Evolutionary conservation across 2,329 filamentous ascomycete genomes (phyloP), one percentile per base, ranked within the genome.

Genomic region (Fusarium neocosmosporiellum): DNA sequence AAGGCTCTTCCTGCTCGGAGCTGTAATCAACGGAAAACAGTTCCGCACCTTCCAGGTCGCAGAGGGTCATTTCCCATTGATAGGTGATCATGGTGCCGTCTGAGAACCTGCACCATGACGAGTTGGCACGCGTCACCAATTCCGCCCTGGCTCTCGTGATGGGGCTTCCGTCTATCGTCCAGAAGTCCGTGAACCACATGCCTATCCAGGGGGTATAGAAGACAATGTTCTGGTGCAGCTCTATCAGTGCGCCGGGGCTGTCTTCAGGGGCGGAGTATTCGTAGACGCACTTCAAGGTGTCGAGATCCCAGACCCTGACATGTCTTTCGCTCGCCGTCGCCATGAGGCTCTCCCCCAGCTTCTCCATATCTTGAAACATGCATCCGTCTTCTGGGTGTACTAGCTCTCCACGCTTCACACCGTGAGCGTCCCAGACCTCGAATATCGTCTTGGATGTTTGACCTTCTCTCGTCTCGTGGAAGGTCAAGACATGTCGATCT

Each of bases 401-500:
- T 1, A 66, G 24, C 29, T 60, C 33, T 50, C 66, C 61, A 5
- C 33, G 54, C 33, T 70, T 66, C 13, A 18, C 27, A 18, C 39
- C 69, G 29, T 66, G 22, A 2, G 13, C 7, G 10, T 70, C 54
- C 69, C 65, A 72, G 7, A 72, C n/a, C 16, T 72, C 66, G 18
- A 63, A 24, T 18, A 48, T 16, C 10, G n/a, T 54, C 5, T 60
- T 41, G 4, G 18, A 16, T 27, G 29, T 2, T 16, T 36, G 10
- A 18, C 27, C 36, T 22, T n/a, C n/a, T 22, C 14, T 6, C 29
- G 6, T 4, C 14, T 5, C 3, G 20, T 55, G 27, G 14, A 18
- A 16, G 18, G 18, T 29, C 31, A 65, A 31, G 29, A 65, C 18
- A 22, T 55, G 31, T 24, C 33, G 31, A 11, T 13, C 31, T 11